A percentile compares a stretch with the other conserved stretches of the same genome.
Conservation (phyloP, 176 grass and related monocot genomes). For the Panicum miliaceum region DNA sequence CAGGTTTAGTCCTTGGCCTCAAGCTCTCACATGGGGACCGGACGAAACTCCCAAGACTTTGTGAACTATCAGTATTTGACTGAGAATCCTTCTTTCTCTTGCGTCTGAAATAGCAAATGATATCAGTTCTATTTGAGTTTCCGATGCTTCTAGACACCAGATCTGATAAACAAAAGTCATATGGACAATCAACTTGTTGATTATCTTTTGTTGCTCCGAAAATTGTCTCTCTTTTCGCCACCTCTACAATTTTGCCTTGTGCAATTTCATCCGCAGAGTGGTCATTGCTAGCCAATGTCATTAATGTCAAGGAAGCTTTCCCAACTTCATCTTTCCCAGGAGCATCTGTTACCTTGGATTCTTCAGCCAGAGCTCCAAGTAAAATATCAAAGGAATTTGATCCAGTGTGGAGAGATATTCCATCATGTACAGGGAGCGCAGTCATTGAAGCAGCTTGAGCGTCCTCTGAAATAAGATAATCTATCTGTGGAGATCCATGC, state of each 20-base stretch:
- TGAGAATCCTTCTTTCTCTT: slow-evolving; percentile 51
- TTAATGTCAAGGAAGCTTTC: slow-evolving; percentile 49
- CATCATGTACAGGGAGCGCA: slow-evolving; percentile 26
- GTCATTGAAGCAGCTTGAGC: not conserved
- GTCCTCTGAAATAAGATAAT: not conserved
- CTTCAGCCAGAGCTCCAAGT: slow-evolving; percentile 56
- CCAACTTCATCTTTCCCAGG: slow-evolving; percentile 43
- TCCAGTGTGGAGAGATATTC: slow-evolving; percentile 5
- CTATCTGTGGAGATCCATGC: slow-evolving; percentile 9
- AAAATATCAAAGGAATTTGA: slow-evolving; percentile 57
- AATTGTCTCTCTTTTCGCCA: not conserved
- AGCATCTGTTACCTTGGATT: slow-evolving; percentile 43
- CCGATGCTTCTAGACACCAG: slow-evolving; percentile 45
- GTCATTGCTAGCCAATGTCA: slow-evolving; percentile 46
- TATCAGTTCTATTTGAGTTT: slow-evolving; percentile 52
- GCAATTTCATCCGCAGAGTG: slow-evolving; percentile 23
- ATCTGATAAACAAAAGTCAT: slow-evolving; percentile 23
- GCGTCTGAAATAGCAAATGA: slow-evolving; percentile 68
- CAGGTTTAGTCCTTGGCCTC: slow-evolving; percentile 59
- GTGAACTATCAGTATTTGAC: slow-evolving; percentile 7
- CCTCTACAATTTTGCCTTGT: slow-evolving; percentile 32
- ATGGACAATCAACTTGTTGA: not conserved
- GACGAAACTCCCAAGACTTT: slow-evolving; percentile 51
- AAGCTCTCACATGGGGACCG: slow-evolving; percentile 86
- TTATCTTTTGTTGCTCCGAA: not conserved